Percentiles rank a stretch among this genome's conserved stretches.
Conservation (phyloP, 148 eudicot species). For the Nepenthes gracilis region DNA sequence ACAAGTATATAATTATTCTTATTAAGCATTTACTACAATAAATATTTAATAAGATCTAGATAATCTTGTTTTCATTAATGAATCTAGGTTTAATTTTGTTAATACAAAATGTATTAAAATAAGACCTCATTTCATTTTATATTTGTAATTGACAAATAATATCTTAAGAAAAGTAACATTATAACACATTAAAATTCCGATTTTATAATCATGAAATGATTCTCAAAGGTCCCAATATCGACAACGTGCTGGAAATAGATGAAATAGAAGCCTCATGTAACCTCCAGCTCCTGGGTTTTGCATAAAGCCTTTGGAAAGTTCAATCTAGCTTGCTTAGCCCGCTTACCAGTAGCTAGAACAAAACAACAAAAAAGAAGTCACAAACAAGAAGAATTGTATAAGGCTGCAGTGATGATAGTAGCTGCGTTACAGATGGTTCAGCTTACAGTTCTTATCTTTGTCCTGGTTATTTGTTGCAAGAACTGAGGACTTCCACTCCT, state of each 20-base stretch:
- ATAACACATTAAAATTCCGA: too few relatives aligned
- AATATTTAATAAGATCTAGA: too few relatives aligned
- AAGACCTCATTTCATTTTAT: too few relatives aligned
- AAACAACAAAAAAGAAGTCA: background rate
- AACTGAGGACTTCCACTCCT: slow-evolving; percentile 84
- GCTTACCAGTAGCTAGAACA: slow-evolving; percentile 33
- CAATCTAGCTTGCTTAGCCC: slow-evolving; percentile 50
- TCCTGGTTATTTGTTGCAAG: slow-evolving; percentile 34
- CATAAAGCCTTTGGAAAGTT: slow-evolving; percentile 31
- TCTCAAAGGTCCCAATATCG: too few relatives aligned
- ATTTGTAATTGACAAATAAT: too few relatives aligned
- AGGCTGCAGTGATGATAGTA: background rate
- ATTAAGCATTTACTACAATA: too few relatives aligned
- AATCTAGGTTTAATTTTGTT: too few relatives aligned
- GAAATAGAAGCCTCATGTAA: slow-evolving; percentile 12
- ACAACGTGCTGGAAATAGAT: background rate
- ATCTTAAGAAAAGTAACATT: too few relatives aligned
- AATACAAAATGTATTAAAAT: too few relatives aligned
- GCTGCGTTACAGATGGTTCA: background rate
- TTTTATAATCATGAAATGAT: too few relatives aligned
- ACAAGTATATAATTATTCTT: too few relatives aligned
- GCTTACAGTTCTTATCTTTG: slow-evolving; percentile 29
- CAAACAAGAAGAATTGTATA: background rate
- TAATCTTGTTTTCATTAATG: too few relatives aligned
- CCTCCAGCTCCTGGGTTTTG: slow-evolving; percentile 28